A percentile compares a stretch with the other conserved stretches of the same genome.
Evolutionary conservation across 345 rosid species (phyloP).

Genomic region (Dipteronia sinensis): DNA sequence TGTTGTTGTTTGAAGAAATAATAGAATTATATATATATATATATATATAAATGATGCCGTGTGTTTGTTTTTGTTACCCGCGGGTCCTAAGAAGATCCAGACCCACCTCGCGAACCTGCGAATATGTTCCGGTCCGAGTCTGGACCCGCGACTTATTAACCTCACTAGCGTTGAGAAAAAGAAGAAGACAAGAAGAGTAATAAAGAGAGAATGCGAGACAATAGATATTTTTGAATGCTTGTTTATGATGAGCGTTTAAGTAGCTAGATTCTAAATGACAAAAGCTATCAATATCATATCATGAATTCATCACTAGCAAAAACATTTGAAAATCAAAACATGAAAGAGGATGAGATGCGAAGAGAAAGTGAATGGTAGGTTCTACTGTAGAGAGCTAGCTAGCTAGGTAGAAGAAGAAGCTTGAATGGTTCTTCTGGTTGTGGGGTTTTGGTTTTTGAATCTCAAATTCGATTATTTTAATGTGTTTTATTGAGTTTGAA

Average conservation of each 20-base stretch:
- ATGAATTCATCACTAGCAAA: not conserved
- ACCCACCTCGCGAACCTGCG: too few relatives aligned
- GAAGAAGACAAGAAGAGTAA: too few relatives aligned
- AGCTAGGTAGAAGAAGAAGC: slow-evolving; percentile 18
- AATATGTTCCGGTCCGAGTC: too few relatives aligned
- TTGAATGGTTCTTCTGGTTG: slow-evolving; percentile 23
- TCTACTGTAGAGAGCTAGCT: slow-evolving; percentile 9
- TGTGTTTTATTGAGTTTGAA: not conserved
- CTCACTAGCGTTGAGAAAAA: too few relatives aligned
- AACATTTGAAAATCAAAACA: not conserved
- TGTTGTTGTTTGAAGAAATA: too few relatives aligned
- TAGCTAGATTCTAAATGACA: too few relatives aligned
- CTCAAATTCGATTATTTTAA: slow-evolving; percentile 31
- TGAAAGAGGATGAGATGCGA: not conserved
- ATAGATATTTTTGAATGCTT: not conserved
- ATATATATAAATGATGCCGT: too few relatives aligned
- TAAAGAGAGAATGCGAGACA: too few relatives aligned
- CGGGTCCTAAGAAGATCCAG: too few relatives aligned
- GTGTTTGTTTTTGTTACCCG: too few relatives aligned
- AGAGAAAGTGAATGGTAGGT: slow-evolving; percentile 5
- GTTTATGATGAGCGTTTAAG: not conserved
- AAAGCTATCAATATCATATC: not conserved
- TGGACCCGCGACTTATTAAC: too few relatives aligned
- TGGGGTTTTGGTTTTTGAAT: slow-evolving; percentile 31
- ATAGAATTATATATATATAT: too few relatives aligned